Evolutionary conservation across 495 filamentous ascomycete species (phyloP), one percentile per base, ranked within the genome.

Genomic region (Pseudoneurospora amorphoporcata): DNA sequence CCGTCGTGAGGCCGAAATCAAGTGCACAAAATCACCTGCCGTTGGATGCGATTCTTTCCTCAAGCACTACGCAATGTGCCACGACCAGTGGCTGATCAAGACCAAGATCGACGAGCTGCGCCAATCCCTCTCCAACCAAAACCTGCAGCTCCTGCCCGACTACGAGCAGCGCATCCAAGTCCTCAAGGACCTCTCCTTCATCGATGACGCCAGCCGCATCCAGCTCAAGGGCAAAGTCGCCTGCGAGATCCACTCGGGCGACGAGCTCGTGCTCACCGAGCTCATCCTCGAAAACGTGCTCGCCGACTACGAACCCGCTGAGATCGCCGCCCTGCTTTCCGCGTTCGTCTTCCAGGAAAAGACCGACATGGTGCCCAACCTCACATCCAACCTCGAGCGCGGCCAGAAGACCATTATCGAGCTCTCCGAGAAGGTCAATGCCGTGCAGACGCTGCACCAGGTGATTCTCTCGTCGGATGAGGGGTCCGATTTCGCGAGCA

Each of bases 311-410:
- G 95, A 97, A 74, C 94, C 95, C 1, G 95, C 96, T 77, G 95
- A 99, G 79, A 98, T 99, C 71, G 95, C 96, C 3, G 95, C 95
- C 8, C 86, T 99, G 10, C 88, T 99, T 3, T 97, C 94, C 0
- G 90, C 92, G 3, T 99, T 99, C 79, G 96, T 99, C n/a, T 99
- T 98, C 84, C 92, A 98, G 79, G 95, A 99, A 75, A 98, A 97
- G 84, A 97, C 96, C 0, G 92, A 95, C 17, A 87, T 87, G 19
- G 87, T 88, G 0, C 95, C 95, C 1, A 94, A 87, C n/a, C 84
- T 99, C 72, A 97, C 94, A 0, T 87, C 91, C 3, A 90, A 87
- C 68, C 86, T 99, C 16, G 92, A 98, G 76, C 89, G 88, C 53
- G 96, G 96, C 39, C 92, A 90, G 80, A 89, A 92, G 68, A 92